These are phyloP conservation scores for Ustilago loliicola DNA, from an alignment of 1,284 basidiomycete species.

Conservation along the genomic window DNA sequence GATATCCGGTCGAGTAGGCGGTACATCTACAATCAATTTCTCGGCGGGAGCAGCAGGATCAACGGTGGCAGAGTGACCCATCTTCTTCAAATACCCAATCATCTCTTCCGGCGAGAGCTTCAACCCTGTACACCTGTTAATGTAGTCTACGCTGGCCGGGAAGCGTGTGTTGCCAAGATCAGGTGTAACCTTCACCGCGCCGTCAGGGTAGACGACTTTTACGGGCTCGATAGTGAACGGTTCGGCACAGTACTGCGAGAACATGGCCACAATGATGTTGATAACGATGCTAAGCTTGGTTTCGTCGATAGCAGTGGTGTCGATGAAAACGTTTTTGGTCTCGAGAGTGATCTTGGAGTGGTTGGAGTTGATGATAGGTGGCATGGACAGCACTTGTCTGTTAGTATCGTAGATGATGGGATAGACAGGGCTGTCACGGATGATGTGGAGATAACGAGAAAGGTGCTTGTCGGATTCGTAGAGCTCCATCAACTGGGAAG, in stretches of 20 bases:
- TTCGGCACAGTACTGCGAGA: conserved; percentile 92
- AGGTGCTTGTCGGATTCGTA: conserved; percentile 93
- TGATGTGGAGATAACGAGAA: conserved; percentile 88
- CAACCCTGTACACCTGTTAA: conserved; percentile 95
- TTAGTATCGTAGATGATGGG: conserved; percentile 95
- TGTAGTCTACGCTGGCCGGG: conserved; percentile 86
- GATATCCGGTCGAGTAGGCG: conserved; percentile 93
- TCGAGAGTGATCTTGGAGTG: conserved; percentile 95
- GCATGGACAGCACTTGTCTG: conserved; percentile 92
- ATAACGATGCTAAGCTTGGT: conserved; percentile 96
- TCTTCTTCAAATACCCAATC: conserved; percentile 79
- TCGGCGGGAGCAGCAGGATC: conserved; percentile 72
- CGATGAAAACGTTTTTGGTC: conserved; percentile 95
- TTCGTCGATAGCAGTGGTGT: conserved; percentile 96
- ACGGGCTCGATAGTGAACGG: conserved; percentile 77
- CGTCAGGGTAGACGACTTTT: conserved; percentile 71
- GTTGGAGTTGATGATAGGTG: conserved; percentile 79
- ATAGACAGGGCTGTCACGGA: conserved; percentile 93
- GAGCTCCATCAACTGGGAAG: conserved; percentile 72
- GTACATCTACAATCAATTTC: conserved; percentile 82
- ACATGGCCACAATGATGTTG: conserved; percentile 95
- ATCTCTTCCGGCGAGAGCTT: conserved; percentile 77
- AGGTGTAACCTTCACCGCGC: conserved; percentile 82
- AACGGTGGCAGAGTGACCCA: conserved; percentile 73
- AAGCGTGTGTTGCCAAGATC: conserved; percentile 81